phyloP scores from a whole-genome alignment of 345 rosid genomes.

The Brassica rapa region DNA sequence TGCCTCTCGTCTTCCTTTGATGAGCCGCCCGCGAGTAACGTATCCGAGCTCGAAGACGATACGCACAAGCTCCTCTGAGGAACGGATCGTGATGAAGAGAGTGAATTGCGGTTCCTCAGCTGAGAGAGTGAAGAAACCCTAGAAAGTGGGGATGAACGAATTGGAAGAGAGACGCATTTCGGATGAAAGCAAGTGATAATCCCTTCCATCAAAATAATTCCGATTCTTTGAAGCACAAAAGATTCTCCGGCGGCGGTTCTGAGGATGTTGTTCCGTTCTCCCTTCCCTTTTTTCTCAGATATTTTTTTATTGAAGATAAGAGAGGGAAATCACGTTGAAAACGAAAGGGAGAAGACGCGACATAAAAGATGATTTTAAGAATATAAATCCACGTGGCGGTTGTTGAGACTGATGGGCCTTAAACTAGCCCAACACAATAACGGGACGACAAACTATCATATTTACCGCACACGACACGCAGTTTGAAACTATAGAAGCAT shows the following conservation, averaged over 20 bases:
- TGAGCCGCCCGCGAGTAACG: constrained; percentile 60
- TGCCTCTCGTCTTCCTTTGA: constrained; percentile 48
- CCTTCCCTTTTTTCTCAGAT: constrained; percentile 16
- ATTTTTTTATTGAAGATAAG: constrained; percentile 34
- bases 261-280: constrained; percentile 18
- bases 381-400: constrained; percentile 11
- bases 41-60: constrained; percentile 60
- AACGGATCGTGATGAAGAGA: constrained; percentile 36
- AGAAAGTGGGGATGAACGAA: constrained; percentile 39
- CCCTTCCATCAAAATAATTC: constrained; percentile 36
- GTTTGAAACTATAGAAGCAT: neutral
- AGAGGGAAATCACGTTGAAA: constrained; percentile 45
- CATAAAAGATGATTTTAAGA: neutral
- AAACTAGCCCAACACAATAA: constrained; percentile 15
- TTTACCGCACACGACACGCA: constrained; percentile 1
- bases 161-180: constrained; percentile 51
- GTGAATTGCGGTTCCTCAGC: constrained; percentile 36
- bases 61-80: constrained; percentile 43
- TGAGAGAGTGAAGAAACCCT: constrained; percentile 42
- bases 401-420: constrained; percentile 5
- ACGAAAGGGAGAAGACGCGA: constrained; percentile 34
- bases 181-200: constrained; percentile 45
- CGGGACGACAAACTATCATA: neutral
- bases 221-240: constrained; percentile 8
- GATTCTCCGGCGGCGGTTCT: constrained; percentile 38